A percentile compares a stretch with the other conserved stretches of the same genome.
Conservation (phyloP, 441 rosid genomes). For the Raphanus hybrid region DNA sequence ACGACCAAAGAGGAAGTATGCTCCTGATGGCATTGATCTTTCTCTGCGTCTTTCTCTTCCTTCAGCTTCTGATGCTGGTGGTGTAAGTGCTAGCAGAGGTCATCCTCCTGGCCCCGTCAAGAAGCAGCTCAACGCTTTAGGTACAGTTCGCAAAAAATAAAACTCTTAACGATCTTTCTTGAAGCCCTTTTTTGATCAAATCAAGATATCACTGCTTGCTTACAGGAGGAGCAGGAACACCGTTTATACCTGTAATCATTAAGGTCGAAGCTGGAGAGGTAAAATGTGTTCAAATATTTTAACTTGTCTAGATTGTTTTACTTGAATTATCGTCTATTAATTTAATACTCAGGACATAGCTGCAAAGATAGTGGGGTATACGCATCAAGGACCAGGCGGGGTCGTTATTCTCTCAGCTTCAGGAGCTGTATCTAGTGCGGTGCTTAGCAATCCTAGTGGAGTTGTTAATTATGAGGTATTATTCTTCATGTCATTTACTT, state of each 20-base stretch:
- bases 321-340: not conserved
- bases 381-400: constrained; percentile 87
- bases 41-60: constrained; percentile 64
- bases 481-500: not conserved
- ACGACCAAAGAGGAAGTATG: constrained; percentile 75
- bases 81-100: constrained; percentile 53
- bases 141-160: constrained; percentile 32
- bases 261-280: constrained; percentile 89
- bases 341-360: constrained; percentile 70
- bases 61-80: constrained; percentile 52
- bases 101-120: constrained; percentile 90
- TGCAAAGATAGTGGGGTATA: constrained; percentile 68
- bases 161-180: too few species aligned
- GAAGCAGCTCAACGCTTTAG: constrained; percentile 84
- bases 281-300: constrained; percentile 29
- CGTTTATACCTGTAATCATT: constrained; percentile 92
- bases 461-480: constrained; percentile 79
- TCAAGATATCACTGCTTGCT: not conserved
- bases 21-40: constrained; percentile 75
- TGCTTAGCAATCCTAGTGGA: constrained; percentile 65
- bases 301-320: not conserved
- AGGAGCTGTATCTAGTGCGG: constrained; percentile 82
- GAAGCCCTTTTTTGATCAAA: too few species aligned
- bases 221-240: constrained; percentile 77
- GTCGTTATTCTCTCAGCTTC: constrained; percentile 91